Evolutionary conservation across 768 basidiomycete genomes (phyloP), one percentile per base, ranked within the genome.

Genomic region (Tylopilus cervinicoccineus): DNA sequence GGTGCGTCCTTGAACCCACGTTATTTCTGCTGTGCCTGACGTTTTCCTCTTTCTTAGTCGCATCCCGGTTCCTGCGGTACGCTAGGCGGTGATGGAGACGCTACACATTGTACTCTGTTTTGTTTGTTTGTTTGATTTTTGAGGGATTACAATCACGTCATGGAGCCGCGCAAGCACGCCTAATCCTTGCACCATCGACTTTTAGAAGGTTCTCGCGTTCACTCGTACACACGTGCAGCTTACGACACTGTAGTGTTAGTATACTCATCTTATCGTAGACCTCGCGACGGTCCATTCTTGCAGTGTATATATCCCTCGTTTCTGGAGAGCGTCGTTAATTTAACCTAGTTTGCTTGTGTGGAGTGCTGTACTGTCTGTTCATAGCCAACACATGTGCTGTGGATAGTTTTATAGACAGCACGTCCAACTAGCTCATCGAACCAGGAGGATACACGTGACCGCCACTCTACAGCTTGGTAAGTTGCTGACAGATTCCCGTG

Each of bases 61-160:
- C 85, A 7, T 87, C 86, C 22, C 77, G 84, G 38, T 84, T 78
- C 69, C 71, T 89, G 38, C 78, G 84, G 31, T 88, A 81, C 54
- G 83, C 85, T 22, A 87, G 78, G 60, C 82, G 85, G 23, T 64
- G 59, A 65, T 19, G 2, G 0, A 7, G 24, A 23, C 9, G 4
- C 9, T 10, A 22, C 22, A 13, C 28, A 11, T 33, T 7, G 5
- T 6, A 16, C 10, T 32, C 20, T 5, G 11, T 9, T 13, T 40
- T 10, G 0, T 20, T 41, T 9, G 1, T 12, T 20, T 8, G n/a
- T n/a, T n/a, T n/a, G n/a, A n/a, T 23, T 3, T 14, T 12, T n/a
- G 13, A 11, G 2, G 16, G 27, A 8, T n/a, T 23, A 29, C 22
- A 14, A 43, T 52, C 46, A 32, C 46, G 27, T 22, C 43, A 45